Evolutionary conservation across 768 basidiomycete genomes (phyloP), one percentile per base, ranked within the genome.

Genomic region (Scleroderma bovista): DNA sequence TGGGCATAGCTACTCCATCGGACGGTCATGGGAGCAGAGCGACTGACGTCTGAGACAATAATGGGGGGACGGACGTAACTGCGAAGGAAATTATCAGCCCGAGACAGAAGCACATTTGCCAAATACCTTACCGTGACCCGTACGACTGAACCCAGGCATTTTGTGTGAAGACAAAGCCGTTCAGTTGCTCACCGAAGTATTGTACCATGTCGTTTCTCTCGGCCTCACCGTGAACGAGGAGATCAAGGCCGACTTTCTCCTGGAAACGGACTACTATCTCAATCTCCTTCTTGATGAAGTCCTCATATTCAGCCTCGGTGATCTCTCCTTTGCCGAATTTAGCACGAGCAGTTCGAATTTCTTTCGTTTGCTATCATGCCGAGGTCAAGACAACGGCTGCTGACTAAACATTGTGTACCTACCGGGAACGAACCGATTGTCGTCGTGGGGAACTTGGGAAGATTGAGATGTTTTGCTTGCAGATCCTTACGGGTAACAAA

Each of bases 181-280:
- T 74, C 56, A 99, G 78, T 66, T 84, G 88, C 72, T 99, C 96
- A 58, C 96, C 96, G 60, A 98, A 99, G 83, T 99, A 99, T 75
- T 98, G 94, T 55, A 96, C 94, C 95, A 98, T 98, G 80, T 97
- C 95, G 69, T 97, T 97, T 63, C 95, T 84, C 77, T 99, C 95
- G 47, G 95, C 89, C 72, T 99, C 96, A 64, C 96, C 96, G 71
- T 99, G 96, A 54, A 99, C 96, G 60, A 98, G 80, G 51, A 99
- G 80, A 72, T 99, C 96, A 60, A 99, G 84, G 58, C 90, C 95
- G 58, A 93, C 80, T 71, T 81, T 84, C 78, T 98, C 95, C 72
- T 99, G 96, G 91, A 98, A 95, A 57, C 83, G 79, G 60, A 98
- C 94, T 54, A 93, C 93, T 48, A 69, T 70, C 74, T 95, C 81